phyloP scores from a whole-genome alignment of 2,329 filamentous ascomycete species.

The Aspergillus sp. region DNA sequence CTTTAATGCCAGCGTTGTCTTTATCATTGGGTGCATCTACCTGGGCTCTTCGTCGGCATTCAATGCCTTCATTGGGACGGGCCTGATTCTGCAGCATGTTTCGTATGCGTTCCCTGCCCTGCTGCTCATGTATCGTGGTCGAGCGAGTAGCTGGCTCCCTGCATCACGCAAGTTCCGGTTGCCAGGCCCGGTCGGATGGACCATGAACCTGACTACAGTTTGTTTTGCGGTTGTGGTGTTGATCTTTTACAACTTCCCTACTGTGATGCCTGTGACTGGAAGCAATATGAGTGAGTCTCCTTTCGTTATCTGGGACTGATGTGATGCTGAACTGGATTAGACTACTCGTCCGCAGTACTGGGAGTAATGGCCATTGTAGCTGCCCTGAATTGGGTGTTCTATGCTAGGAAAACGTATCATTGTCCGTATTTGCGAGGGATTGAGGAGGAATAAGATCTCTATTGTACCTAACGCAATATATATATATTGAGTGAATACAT shows the following conservation, averaged over 20 bases:
- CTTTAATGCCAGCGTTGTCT: slow-evolving; percentile 20
- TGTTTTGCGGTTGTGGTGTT: slow-evolving; percentile 24
- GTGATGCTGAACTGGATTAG: slow-evolving; percentile 2
- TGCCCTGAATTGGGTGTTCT: slow-evolving; percentile 21
- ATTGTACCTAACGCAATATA: no score
- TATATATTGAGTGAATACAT: no score
- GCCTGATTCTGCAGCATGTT: slow-evolving; percentile 16
- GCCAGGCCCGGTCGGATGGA: slow-evolving; percentile 24
- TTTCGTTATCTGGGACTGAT: background rate
- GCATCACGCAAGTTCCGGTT: slow-evolving; percentile 18
- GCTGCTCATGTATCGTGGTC: slow-evolving; percentile 26
- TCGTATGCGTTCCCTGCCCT: slow-evolving; percentile 29
- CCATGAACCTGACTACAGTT: slow-evolving; percentile 27
- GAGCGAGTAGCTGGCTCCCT: slow-evolving; percentile 21
- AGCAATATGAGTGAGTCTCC: slow-evolving; percentile 31
- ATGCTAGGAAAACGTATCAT: slow-evolving; percentile 8
- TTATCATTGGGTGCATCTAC: slow-evolving; percentile 30
- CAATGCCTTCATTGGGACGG: slow-evolving; percentile 27
- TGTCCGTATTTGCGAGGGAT: no score
- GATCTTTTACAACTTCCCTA: slow-evolving; percentile 33
- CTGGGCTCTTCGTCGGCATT: slow-evolving; percentile 28
- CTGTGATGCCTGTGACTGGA: slow-evolving; percentile 25
- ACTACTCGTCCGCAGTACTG: slow-evolving; percentile 21
- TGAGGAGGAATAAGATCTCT: no score
- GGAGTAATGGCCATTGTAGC: slow-evolving; percentile 21